Base-by-base conservation (phyloP, 306 rosid genomes). In the Lagenaria siceraria region DNA sequence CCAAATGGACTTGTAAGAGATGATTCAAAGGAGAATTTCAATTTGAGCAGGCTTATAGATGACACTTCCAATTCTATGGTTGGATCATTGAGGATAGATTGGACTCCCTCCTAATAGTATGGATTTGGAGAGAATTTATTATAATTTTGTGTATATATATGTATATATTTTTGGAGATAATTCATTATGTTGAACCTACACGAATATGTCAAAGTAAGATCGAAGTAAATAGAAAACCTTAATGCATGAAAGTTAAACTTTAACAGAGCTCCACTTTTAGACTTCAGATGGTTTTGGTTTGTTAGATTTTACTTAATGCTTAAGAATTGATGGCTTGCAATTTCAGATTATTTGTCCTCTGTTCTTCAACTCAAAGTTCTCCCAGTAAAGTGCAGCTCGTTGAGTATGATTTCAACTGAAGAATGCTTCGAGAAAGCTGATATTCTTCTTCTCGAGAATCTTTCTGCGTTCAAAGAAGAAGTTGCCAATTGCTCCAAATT, bases 401-500 rank as follows among this genome's bases (percentile, higher is more conserved):
- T 31, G 77, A 66, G 78, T 48, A 64, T 78, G 79, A 54, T 12
- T 69, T 63, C 83, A 60, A 75, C 81, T 83, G 77, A 60, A 78
- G 88, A 80, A 78, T 68, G 75, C 75, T 73, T 83, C 21, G 68
- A 87, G 81, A 87, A 81, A 79, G 87, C 77, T 54, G 87, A 88
- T 81, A 82, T 95, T 79, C 68, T 87, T 85, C 93, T 95, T 65
- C 83, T 85, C 24, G 88, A 90, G 83, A 92, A 89, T 87, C 91
- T 95, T 79, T 84, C 90, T 56, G 82, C 83, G 77, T 75, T 86
- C 75, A 92, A 87, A 84, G 91, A 87, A 84, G 99, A 92, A 85
- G 90, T 85, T 84, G 87, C 97, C 58, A 95, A 90, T 64, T 86
- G 96, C 86, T 76, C 82, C 78, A 80, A 89, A 63, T 92, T 90